A percentile compares a stretch with the other conserved stretches of the same genome.
Conservation (phyloP, 495 filamentous ascomycete species). For the Bathelium albidoporum region DNA sequence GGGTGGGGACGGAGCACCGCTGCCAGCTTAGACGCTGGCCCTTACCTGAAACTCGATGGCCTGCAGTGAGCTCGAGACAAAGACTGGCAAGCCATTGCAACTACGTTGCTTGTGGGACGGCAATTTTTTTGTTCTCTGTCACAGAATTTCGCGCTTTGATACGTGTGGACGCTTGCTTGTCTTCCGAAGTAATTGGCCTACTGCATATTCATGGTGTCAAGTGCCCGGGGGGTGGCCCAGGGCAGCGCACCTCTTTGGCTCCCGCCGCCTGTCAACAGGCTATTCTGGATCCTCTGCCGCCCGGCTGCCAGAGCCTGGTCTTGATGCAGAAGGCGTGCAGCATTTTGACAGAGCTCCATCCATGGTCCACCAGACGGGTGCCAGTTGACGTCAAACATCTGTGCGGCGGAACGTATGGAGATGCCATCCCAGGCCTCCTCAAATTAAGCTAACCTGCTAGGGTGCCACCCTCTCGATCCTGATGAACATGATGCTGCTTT, state of each 20-base stretch:
- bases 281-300: not conserved
- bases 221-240: not conserved
- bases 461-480: not conserved
- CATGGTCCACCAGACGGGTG: not conserved
- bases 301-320: not conserved
- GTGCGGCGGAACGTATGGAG: constrained; percentile 1
- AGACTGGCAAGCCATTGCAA: not conserved
- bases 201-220: not conserved
- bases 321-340: constrained; percentile 2
- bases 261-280: not conserved
- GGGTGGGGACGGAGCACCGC: not conserved
- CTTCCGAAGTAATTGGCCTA: not conserved
- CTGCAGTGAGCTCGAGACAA: not conserved
- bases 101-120: not conserved
- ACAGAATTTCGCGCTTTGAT: not conserved
- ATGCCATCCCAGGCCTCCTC: not conserved
- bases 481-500: not conserved
- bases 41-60: constrained; percentile 4
- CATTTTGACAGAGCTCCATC: not conserved
- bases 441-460: not conserved
- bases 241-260: not conserved
- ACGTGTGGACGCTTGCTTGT: not conserved
- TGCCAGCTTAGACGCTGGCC: not conserved
- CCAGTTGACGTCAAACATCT: constrained; percentile 3
- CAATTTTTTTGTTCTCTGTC: not conserved